Evolutionary conservation across 2,329 filamentous ascomycete genomes (phyloP), one percentile per base, ranked within the genome.

Genomic region (Cladosporium sp.): DNA sequence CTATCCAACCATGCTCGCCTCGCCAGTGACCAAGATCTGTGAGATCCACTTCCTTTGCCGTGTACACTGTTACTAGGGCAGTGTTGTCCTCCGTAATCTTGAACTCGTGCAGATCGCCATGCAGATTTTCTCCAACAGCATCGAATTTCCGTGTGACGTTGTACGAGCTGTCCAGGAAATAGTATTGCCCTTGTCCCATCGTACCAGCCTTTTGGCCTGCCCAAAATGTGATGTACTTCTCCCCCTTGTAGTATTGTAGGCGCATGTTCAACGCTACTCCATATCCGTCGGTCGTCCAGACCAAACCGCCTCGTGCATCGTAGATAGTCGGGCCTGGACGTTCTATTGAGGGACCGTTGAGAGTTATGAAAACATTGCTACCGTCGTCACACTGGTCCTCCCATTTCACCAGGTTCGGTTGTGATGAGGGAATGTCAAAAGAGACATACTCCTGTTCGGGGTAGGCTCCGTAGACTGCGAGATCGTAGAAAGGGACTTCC

Each of bases 51-150:
- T 69, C 61, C 7, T 65, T 69, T 11, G 62, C 63, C 40, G 74
- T 71, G 65, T 80, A 80, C 9, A 75, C 74, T 3, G 76, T 76
- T 61, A 80, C 69, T 38, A 81, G 69, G 22, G 74, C 75, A 1
- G 75, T 76, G 39, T 70, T 72, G 15, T 75, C 67, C 0, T 67
- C 51, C 0, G 77, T 80, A 22, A 80, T 65, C 43, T 70, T 69
- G 65, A 79, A 76, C 56, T 79, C 77, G 62, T 80, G 78, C 60
- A 77, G 67, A 55, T 80, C 72, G 20, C 71, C 72, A 30, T 65
- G 64, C 0, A 68, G 47, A 25, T 63, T 67, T 17, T 70, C 65
- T 12, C 68, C 70, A 28, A 69, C 62, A 14, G 68, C 66, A 25
- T 67, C 59, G 20, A 73, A 59, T 45, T 65, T 69, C 49, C 64